Evolutionary conservation across 768 basidiomycete species (phyloP), one percentile per base, ranked within the genome.

Genomic region (Tremella yokohamensis): DNA sequence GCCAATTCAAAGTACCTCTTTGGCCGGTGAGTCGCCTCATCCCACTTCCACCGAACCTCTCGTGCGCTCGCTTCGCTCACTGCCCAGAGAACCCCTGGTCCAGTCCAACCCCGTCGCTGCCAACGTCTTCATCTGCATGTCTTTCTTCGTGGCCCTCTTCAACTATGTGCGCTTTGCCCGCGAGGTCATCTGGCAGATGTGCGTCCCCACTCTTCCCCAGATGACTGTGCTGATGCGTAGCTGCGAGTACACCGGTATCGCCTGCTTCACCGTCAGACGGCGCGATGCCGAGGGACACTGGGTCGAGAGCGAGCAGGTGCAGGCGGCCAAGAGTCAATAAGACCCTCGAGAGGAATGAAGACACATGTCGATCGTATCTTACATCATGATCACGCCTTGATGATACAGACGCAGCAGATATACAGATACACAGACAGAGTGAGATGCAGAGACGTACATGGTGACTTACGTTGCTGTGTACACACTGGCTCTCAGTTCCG

Each of bases 181-280:
- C 25, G 79, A 87, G n/a, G 90, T 93, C 55, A 90, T 93, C 66
- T 76, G 75, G 75, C 75, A 76, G 61, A 76, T 76, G 74, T 76
- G 49, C 59, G 74, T 68, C n/a, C n/a, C n/a, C n/a, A n/a, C n/a
- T n/a, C n/a, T n/a, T n/a, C n/a, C n/a, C n/a, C n/a, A 16, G 12
- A n/a, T n/a, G 29, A 1, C 13, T 8, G 20, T 38, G 22, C 29
- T 34, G 29, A 34, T 11, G 29, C 6, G 29, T 40, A 90, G 97
- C 77, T 94, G 90, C 56, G 84, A 91, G 59, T 87, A 87, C 77
- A 82, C 94, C 61, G 94, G 94, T 12, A 90, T 96, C 66, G 94
- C 90, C 1, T 97, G 91, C 79, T 91, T 96, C 71, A 90, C 88
- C 15, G 91, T 96, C 45, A 81, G 85, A 54, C 92, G 89, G 79